Percentiles rank a stretch among this genome's conserved stretches.
Evolutionary conservation across 2,329 filamentous ascomycete species (phyloP).

Genomic region (Tolypocladium pustulatum): DNA sequence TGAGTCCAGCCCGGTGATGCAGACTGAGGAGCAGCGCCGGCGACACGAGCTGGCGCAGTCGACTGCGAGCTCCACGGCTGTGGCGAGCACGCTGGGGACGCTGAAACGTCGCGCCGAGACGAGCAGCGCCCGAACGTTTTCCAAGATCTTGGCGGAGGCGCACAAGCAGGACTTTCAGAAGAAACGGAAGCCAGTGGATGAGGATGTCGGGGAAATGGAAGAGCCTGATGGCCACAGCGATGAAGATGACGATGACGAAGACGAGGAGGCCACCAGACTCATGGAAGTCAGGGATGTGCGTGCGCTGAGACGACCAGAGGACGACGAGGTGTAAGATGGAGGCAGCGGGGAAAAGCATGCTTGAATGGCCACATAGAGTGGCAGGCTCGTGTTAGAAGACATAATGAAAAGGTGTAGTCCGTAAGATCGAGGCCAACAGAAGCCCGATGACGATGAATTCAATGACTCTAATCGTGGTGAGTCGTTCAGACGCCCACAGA

Average conservation of each 20-base stretch:
- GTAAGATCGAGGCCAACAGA: not conserved
- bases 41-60: slow-evolving; percentile 3
- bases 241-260: slow-evolving; percentile 20
- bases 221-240: slow-evolving; percentile 21
- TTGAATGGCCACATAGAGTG: not conserved
- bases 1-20: slow-evolving; percentile 14
- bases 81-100: slow-evolving; percentile 10
- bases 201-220: slow-evolving; percentile 12
- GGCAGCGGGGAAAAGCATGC: not conserved
- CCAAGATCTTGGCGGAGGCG: slow-evolving; percentile 65
- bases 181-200: slow-evolving; percentile 38
- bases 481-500: not conserved
- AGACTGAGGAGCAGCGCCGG: slow-evolving; percentile 9
- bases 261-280: slow-evolving; percentile 7
- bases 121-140: slow-evolving; percentile 27
- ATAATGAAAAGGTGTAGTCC: not conserved
- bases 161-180: slow-evolving; percentile 91
- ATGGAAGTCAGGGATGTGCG: slow-evolving; percentile 4
- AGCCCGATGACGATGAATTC: not conserved
- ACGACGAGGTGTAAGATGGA: slow-evolving; percentile 7
- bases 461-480: not conserved
- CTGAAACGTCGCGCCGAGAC: slow-evolving; percentile 23
- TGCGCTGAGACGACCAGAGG: slow-evolving; percentile 6
- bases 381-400: not conserved
- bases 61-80: slow-evolving; percentile 9